A percentile compares a stretch with the other conserved stretches of the same genome.
Evolutionary conservation across 192 early-diverging fungal genomes (phyloP).

Genomic region (Allomyces arbusculus): DNA sequence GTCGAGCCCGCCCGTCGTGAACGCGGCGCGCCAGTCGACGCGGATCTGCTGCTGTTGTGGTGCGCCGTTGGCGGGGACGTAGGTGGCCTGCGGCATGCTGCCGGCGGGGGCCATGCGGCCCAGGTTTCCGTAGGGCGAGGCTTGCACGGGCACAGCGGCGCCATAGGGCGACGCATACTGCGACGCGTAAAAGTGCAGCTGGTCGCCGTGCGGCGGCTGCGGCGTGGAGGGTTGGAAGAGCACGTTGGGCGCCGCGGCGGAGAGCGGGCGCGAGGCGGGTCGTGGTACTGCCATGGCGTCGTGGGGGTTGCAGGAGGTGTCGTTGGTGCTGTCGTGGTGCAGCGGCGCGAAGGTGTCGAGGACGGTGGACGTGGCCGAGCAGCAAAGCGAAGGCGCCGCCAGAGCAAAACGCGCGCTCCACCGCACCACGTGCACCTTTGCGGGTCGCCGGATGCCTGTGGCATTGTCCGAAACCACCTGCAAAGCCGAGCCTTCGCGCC

Average conservation of each 20-base stretch:
- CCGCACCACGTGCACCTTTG: too few species aligned
- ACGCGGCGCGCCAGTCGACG: conserved; percentile 43
- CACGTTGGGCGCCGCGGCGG: not conserved
- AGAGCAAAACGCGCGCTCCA: too few species aligned
- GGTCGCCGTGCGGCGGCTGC: conserved; percentile 12
- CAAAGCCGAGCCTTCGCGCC: too few species aligned
- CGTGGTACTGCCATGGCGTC: not conserved
- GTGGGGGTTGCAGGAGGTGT: not conserved
- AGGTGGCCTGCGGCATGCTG: conserved; percentile 10
- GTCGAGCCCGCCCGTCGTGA: conserved; percentile 76
- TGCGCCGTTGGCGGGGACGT: conserved; percentile 8
- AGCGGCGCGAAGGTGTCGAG: too few species aligned
- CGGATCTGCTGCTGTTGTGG: conserved; percentile 6
- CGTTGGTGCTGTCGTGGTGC: not conserved
- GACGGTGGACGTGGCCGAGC: too few species aligned
- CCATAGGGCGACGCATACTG: conserved; percentile 23
- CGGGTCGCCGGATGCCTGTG: too few species aligned
- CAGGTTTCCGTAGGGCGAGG: conserved; percentile 6
- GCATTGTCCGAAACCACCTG: too few species aligned
- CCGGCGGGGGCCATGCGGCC: conserved; percentile 10
- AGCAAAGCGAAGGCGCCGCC: too few species aligned
- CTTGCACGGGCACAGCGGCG: conserved; percentile 12
- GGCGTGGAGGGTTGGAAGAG: not conserved
- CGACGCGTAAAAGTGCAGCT: conserved; percentile 31
- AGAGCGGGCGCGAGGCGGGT: too few species aligned